Conservation (phyloP, 805 yeast genomes). For the Candida fluviatilis region DNA sequence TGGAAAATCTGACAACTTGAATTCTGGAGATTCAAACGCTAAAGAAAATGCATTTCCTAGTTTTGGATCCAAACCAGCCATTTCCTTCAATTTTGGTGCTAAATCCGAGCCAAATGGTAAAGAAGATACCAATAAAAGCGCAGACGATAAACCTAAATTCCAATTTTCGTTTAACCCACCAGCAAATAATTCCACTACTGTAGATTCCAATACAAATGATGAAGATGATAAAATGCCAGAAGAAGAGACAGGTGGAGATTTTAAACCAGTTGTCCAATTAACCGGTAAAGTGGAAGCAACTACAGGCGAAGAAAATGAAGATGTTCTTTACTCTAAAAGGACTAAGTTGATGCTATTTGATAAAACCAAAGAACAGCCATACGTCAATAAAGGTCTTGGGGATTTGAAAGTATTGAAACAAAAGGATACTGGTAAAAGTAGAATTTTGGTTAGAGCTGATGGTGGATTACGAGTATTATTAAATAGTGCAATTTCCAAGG, state of each 20-base stretch:
- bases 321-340: slow-evolving; percentile 55
- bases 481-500: slow-evolving; percentile 57
- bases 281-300: slow-evolving; percentile 45
- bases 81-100: background rate
- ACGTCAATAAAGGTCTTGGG: slow-evolving; percentile 73
- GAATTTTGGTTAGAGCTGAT: slow-evolving; percentile 82
- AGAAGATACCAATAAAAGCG: slow-evolving; percentile 3
- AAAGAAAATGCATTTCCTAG: slow-evolving; percentile 12
- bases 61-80: slow-evolving; percentile 10
- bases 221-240: slow-evolving; percentile 29
- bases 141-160: slow-evolving; percentile 13
- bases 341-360: slow-evolving; percentile 66
- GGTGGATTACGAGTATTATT: slow-evolving; percentile 78
- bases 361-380: slow-evolving; percentile 40
- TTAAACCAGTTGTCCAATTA: slow-evolving; percentile 30
- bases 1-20: slow-evolving; percentile 9
- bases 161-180: slow-evolving; percentile 22
- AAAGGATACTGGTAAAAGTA: slow-evolving; percentile 54
- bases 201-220: background rate
- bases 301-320: slow-evolving; percentile 88
- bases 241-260: slow-evolving; percentile 47
- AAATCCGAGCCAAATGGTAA: slow-evolving; percentile 1
- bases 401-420: slow-evolving; percentile 69
- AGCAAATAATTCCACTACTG: slow-evolving; percentile 6
- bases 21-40: background rate